A percentile compares a stretch with the other conserved stretches of the same genome.
Conservation (phyloP, 1,139 yeast species). For the Diutina sp. region DNA sequence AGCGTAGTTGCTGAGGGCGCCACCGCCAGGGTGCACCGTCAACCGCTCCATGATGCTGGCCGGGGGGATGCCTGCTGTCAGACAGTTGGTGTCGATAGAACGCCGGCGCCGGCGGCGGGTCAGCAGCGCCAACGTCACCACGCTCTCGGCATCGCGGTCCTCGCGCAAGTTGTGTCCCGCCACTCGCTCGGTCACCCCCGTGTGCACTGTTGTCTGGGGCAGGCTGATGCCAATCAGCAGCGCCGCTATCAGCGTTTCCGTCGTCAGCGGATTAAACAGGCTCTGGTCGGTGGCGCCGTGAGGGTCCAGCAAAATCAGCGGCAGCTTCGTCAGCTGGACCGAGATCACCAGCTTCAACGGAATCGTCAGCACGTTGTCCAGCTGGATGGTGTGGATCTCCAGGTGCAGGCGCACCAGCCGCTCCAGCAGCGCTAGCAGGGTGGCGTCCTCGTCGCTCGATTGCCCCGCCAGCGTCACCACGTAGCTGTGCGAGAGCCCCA, state of each 20-base stretch:
- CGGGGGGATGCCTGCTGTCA: constrained; percentile 53
- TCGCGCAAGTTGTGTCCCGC: constrained; percentile 1
- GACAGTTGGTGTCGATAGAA: constrained; percentile 45
- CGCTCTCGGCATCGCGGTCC: constrained; percentile 39
- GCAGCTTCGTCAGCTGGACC: constrained; percentile 26
- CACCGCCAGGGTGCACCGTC: not conserved
- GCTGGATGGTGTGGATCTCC: constrained; percentile 5
- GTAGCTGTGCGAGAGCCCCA: constrained; percentile 2
- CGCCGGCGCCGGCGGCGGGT: constrained; percentile 36
- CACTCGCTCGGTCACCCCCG: constrained; percentile 4
- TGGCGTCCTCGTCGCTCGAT: constrained; percentile 8
- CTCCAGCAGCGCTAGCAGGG: not conserved
- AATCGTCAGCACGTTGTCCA: constrained; percentile 32
- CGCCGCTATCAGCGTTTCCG: constrained; percentile 41
- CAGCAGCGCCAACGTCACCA: constrained; percentile 41
- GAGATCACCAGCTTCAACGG: constrained; percentile 42
- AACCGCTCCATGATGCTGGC: constrained; percentile 45
- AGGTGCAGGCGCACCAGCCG: not conserved
- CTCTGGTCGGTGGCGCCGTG: constrained; percentile 17
- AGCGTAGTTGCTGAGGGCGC: not conserved
- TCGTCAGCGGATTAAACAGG: constrained; percentile 34
- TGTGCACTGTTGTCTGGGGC: constrained; percentile 5
- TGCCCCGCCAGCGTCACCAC: constrained; percentile 4
- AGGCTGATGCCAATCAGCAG: constrained; percentile 3
- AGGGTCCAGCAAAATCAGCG: constrained; percentile 30